phyloP scores from a whole-genome alignment of 2,329 filamentous ascomycete genomes.

The Cladosporium sp. region DNA sequence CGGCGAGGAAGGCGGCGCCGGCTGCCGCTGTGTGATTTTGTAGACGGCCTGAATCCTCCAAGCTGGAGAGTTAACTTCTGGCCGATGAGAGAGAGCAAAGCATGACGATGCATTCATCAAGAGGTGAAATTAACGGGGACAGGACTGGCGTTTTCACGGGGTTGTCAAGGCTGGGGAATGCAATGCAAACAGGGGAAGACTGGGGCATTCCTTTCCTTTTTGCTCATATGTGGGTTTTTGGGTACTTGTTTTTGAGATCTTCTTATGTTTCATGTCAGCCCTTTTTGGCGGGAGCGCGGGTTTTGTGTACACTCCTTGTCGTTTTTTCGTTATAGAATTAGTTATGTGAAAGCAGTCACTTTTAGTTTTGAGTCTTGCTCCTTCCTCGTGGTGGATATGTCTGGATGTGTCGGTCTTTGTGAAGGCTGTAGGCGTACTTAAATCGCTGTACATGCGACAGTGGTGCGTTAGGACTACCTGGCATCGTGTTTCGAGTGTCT shows the following conservation, averaged over 20 bases:
- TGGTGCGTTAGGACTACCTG: neutral
- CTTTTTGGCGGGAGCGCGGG: neutral
- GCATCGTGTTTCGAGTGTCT: neutral
- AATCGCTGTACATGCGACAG: too few species aligned
- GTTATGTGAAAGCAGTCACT: neutral
- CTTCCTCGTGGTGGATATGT: neutral
- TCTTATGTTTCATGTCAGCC: neutral
- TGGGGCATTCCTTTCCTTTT: neutral
- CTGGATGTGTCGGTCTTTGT: neutral
- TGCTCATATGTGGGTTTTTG: neutral
- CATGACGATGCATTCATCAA: neutral
- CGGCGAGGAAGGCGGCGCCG: constrained; percentile 57
- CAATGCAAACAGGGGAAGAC: neutral
- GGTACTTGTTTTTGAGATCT: neutral
- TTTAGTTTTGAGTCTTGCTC: neutral
- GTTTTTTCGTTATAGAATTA: neutral
- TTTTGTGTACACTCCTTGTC: neutral
- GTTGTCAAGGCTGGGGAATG: neutral
- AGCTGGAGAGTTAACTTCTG: too few species aligned
- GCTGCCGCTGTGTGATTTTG: constrained; percentile 66
- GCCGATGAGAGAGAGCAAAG: neutral
- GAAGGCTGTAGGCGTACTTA: neutral
- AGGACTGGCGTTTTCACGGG: neutral
- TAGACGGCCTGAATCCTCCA: constrained; percentile 37
- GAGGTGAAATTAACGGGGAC: neutral